Base-by-base conservation (phyloP, 176 grass and related monocot species). In the Oryza officinalis region DNA sequence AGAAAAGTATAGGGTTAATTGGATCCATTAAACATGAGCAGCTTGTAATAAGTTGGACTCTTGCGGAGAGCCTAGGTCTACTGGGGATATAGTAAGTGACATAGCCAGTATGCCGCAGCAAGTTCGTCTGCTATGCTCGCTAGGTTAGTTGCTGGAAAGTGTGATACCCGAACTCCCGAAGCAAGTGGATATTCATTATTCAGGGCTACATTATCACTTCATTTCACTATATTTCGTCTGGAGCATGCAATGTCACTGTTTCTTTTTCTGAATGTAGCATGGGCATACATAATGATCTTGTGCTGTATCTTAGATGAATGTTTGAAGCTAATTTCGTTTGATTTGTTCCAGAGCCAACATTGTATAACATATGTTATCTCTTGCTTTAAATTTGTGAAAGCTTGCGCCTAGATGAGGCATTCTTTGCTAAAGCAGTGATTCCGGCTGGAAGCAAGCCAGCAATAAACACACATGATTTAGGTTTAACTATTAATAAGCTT, bases 241-340 rank as follows among this genome's bases (percentile, higher is more conserved):
- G 59, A 64, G 69, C 25, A 67, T 40, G 33, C 4, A 7, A 32
- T 41, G 60, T 31, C 17, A 2, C 12, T 57, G 33, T 81, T 75
- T 47, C 40, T 69, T 81, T 81, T 75, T 37, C 27, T 69, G 47
- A 59, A 69, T 44, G 63, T 10, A 60, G 59, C 27, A 65, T 65
- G 38, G 27, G 59, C 75, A 65, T 14, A 13, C 40, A 20, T 2
- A 33, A 33, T 47, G 57, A 76, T 12, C 28, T 1, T 63, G 50
- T n/a, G 50, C 11, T 18, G 25, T 57, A 64, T 27, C 12, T 26
- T 77, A 27, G 50, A 61, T 25, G 57, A 61, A 25, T 61, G n/a
- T 25, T 61, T 43, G 12, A 43, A 43, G 13, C 37, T 59, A 22
- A n/a, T 57, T 9, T n/a, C 20, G 23, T n/a, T 23, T 78, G 28